Evolutionary conservation across 495 filamentous ascomycete species (phyloP).

Genomic region (Daldinia grandis): DNA sequence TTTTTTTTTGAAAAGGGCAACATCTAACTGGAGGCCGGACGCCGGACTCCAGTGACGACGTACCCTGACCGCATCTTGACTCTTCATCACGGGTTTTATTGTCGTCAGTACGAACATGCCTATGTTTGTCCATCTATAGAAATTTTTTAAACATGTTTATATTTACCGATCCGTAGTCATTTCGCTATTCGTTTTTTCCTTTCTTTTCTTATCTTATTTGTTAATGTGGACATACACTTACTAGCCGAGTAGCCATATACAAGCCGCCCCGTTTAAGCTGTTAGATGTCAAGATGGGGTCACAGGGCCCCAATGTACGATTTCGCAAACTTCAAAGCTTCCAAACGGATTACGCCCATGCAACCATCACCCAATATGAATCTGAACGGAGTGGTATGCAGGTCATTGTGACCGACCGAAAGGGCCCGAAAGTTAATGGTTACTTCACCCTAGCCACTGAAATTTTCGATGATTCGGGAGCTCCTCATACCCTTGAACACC

Average conservation of each 20-base stretch:
- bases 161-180: slow-evolving; percentile 2
- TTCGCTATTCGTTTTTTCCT: neutral
- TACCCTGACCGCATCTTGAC: slow-evolving; percentile 40
- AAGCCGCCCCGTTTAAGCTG: slow-evolving; percentile 24
- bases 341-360: slow-evolving; percentile 86
- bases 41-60: slow-evolving; percentile 15
- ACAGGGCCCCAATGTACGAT: slow-evolving; percentile 58
- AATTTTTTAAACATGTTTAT: slow-evolving; percentile 13
- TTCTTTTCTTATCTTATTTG: slow-evolving; percentile 3
- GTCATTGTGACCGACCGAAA: slow-evolving; percentile 89
- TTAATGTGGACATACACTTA: slow-evolving; percentile 29
- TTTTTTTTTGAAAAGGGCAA: neutral
- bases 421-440: slow-evolving; percentile 92
- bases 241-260: slow-evolving; percentile 29
- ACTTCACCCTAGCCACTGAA: slow-evolving; percentile 95
- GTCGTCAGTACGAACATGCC: slow-evolving; percentile 2
- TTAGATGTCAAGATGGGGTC: slow-evolving; percentile 48
- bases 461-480: slow-evolving; percentile 97
- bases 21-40: slow-evolving; percentile 31
- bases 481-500: slow-evolving; percentile 94
- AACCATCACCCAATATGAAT: slow-evolving; percentile 80
- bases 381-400: slow-evolving; percentile 90
- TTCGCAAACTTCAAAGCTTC: slow-evolving; percentile 85
- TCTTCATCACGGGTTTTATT: slow-evolving; percentile 3
- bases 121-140: slow-evolving; percentile 21